These are phyloP conservation scores for Sporisorium exsertum DNA, from an alignment of 1,284 basidiomycete species.

Conservation along the genomic window DNA sequence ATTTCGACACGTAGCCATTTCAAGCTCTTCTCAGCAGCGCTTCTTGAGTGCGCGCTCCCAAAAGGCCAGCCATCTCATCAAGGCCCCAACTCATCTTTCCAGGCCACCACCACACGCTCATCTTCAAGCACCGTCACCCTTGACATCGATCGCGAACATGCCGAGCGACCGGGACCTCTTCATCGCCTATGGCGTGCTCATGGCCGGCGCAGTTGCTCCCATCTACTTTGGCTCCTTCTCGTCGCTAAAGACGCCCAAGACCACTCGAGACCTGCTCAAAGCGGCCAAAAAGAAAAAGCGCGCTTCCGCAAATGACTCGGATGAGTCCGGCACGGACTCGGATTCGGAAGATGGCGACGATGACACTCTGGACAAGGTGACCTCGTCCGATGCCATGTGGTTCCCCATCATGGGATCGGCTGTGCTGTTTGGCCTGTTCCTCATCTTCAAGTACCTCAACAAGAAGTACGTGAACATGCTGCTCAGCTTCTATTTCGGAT, in stretches of 20 bases:
- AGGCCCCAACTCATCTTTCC: background rate
- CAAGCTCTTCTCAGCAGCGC: background rate
- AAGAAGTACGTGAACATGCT: slow-evolving; percentile 61
- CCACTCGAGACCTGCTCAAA: slow-evolving; percentile 55
- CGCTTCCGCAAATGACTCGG: slow-evolving; percentile 9
- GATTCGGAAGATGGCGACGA: slow-evolving; percentile 56
- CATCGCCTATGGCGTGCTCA: slow-evolving; percentile 60
- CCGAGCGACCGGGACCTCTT: slow-evolving; percentile 51
- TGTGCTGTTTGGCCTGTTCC: slow-evolving; percentile 61
- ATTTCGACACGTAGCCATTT: slow-evolving; percentile 31
- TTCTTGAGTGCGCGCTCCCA: background rate
- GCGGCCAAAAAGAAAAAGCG: slow-evolving; percentile 41
- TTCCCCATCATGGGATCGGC: slow-evolving; percentile 65
- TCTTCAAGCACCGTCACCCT: background rate
- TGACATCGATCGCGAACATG: slow-evolving; percentile 13
- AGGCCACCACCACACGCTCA: background rate
- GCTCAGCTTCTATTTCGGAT: slow-evolving; percentile 65
- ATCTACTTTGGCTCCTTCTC: slow-evolving; percentile 63
- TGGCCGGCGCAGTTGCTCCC: slow-evolving; percentile 54
- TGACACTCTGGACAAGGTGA: slow-evolving; percentile 51
- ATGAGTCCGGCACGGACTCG: slow-evolving; percentile 26
- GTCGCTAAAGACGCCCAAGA: slow-evolving; percentile 62
- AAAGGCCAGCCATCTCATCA: background rate
- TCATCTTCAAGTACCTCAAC: slow-evolving; percentile 67
- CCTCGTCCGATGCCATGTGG: slow-evolving; percentile 63